A percentile compares a stretch with the other conserved stretches of the same genome.
phyloP scores from a whole-genome alignment of 1,284 basidiomycete genomes.

The Cryptococcus jaspeensis region DNA sequence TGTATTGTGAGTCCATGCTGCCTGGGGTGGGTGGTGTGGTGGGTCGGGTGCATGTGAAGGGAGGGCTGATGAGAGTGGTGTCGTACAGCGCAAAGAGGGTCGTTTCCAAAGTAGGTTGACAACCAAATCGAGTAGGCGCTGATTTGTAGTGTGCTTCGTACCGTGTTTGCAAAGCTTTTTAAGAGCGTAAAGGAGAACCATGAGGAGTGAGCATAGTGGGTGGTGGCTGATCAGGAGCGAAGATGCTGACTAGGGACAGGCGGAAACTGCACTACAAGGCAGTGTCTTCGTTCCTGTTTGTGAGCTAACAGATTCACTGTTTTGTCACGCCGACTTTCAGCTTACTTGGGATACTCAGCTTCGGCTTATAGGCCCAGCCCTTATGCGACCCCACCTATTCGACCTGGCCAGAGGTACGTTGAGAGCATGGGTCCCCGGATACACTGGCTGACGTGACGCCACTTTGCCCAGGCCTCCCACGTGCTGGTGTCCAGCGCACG shows the following conservation, averaged over 20 bases:
- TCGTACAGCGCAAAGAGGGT: slow-evolving; percentile 21
- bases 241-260: neutral
- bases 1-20: slow-evolving; percentile 27
- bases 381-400: slow-evolving; percentile 38
- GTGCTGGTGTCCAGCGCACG: slow-evolving; percentile 16
- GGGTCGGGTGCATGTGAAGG: neutral
- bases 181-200: slow-evolving; percentile 27
- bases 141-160: slow-evolving; percentile 21
- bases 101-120: slow-evolving; percentile 27
- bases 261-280: slow-evolving; percentile 31
- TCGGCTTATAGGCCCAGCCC: slow-evolving; percentile 36
- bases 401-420: slow-evolving; percentile 24
- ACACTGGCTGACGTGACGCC: neutral
- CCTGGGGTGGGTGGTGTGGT: neutral
- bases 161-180: slow-evolving; percentile 27
- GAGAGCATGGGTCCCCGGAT: too few species aligned
- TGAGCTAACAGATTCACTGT: slow-evolving; percentile 5
- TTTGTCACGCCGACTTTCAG: neutral
- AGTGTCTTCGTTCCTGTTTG: slow-evolving; percentile 39
- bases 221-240: too few species aligned
- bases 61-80: too few species aligned
- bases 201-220: slow-evolving; percentile 12
- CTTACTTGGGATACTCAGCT: slow-evolving; percentile 16
- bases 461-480: slow-evolving; percentile 16
- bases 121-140: neutral